Percentiles rank a stretch among this genome's conserved stretches.
These are phyloP conservation scores for Peltaster fructicola DNA, from an alignment of 2,329 filamentous ascomycete species.

Conservation along the genomic window DNA sequence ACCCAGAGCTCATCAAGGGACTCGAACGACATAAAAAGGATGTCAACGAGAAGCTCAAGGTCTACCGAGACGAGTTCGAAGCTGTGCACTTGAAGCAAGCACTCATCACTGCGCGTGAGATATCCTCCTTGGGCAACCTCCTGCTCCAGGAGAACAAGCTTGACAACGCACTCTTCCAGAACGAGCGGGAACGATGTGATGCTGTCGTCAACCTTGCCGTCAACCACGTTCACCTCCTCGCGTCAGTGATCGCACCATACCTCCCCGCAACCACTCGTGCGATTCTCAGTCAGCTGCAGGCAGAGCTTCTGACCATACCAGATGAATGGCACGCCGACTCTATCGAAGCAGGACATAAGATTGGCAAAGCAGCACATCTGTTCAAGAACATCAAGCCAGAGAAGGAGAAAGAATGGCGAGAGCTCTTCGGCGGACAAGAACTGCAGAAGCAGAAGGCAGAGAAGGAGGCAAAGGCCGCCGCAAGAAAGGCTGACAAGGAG, in stretches of 20 bases:
- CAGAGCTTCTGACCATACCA: conserved; percentile 23
- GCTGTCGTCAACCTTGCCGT: conserved; percentile 59
- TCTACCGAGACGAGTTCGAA: conserved; percentile 52
- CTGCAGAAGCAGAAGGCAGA: conserved; percentile 48
- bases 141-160: conserved; percentile 42
- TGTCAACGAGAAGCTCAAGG: conserved; percentile 46
- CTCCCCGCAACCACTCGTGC: conserved; percentile 61
- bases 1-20: conserved; percentile 13
- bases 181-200: conserved; percentile 40
- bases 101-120: conserved; percentile 45
- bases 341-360: conserved; percentile 57
- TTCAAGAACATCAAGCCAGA: conserved; percentile 70
- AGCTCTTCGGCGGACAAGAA: conserved; percentile 51
- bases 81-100: conserved; percentile 53
- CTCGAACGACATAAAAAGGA: conserved; percentile 34
- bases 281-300: conserved; percentile 58
- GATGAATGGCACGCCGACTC: conserved; percentile 42
- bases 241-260: conserved; percentile 63
- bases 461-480: conserved; percentile 44
- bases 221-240: conserved; percentile 68
- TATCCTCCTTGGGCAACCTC: conserved; percentile 45
- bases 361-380: conserved; percentile 63
- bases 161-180: conserved; percentile 43
- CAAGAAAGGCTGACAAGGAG: conserved; percentile 51
- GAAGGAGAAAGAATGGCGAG: conserved; percentile 70